These are phyloP conservation scores for Hericium coralloides DNA, from an alignment of 768 basidiomycete species.

Conservation along the genomic window DNA sequence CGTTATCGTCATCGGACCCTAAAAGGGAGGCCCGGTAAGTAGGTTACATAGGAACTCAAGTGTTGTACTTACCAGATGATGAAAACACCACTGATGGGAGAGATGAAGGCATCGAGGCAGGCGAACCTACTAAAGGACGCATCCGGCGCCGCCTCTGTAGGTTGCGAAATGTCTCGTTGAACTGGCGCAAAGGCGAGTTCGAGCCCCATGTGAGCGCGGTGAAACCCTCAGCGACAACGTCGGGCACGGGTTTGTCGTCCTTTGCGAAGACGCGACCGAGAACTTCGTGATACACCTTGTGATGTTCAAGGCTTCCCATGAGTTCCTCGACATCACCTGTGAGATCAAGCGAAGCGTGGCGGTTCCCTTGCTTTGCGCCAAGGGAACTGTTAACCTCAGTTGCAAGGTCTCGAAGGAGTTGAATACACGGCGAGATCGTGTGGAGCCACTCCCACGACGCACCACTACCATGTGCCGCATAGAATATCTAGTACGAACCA, in stretches of 20 bases:
- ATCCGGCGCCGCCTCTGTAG: not conserved
- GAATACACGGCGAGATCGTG: constrained; percentile 22
- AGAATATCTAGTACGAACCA: constrained; percentile 17
- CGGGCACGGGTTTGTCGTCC: not conserved
- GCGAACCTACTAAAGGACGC: not conserved
- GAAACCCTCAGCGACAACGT: not conserved
- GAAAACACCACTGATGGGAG: no score
- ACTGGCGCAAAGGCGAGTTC: not conserved
- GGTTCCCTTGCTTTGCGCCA: constrained; percentile 23
- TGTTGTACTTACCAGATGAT: no score
- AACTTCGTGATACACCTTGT: not conserved
- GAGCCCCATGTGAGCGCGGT: not conserved
- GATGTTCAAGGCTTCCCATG: constrained; percentile 1
- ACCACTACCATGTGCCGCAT: constrained; percentile 23
- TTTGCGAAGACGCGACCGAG: not conserved
- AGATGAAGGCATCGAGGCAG: no score
- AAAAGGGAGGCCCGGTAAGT: no score
- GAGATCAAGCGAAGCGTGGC: constrained; percentile 22
- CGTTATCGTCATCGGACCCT: no score
- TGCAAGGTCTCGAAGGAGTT: constrained; percentile 18
- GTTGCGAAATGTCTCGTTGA: not conserved
- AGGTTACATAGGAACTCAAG: no score
- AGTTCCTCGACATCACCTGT: constrained; percentile 20
- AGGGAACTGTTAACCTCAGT: constrained; percentile 17
- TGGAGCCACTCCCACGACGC: constrained; percentile 28